These are phyloP conservation scores for Apiotrichum gracile DNA, from an alignment of 1,284 basidiomycete genomes.

Conservation along the genomic window DNA sequence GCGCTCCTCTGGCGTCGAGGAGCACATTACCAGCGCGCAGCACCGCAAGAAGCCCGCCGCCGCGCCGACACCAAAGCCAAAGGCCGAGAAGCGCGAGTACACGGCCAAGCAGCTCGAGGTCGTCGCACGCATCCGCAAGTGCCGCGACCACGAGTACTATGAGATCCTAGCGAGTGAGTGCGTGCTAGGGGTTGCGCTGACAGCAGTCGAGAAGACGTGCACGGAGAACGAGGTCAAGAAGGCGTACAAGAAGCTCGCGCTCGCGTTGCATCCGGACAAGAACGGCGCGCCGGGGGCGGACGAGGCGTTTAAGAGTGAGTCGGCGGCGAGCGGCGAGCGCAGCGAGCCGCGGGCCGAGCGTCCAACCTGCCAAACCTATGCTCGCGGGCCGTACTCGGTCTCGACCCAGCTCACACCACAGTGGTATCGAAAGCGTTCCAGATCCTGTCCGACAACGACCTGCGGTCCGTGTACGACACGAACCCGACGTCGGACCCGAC, in stretches of 20 bases:
- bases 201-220: constrained; percentile 67
- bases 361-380: too few relatives aligned
- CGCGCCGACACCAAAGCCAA: background rate
- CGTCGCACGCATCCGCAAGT: constrained; percentile 78
- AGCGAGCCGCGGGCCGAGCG: too few relatives aligned
- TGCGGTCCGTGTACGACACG: constrained; percentile 85
- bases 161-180: constrained; percentile 65
- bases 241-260: constrained; percentile 94
- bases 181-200: background rate
- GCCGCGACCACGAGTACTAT: constrained; percentile 88
- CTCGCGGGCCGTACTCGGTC: too few relatives aligned
- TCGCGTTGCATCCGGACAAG: constrained; percentile 94
- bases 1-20: constrained; percentile 43
- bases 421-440: constrained; percentile 99
- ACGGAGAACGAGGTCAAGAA: constrained; percentile 90
- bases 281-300: constrained; percentile 96
- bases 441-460: constrained; percentile 85
- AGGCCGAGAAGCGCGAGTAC: constrained; percentile 65
- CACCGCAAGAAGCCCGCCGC: constrained; percentile 10
- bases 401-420: constrained; percentile 41
- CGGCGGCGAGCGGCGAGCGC: too few relatives aligned
- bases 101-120: constrained; percentile 77
- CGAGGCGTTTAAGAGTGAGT: constrained; percentile 95
- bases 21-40: constrained; percentile 43
- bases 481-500: constrained; percentile 78